A percentile compares a stretch with the other conserved stretches of the same genome.
Conservation (phyloP, 176 grass and related monocot genomes). For the Triticum urartu region DNA sequence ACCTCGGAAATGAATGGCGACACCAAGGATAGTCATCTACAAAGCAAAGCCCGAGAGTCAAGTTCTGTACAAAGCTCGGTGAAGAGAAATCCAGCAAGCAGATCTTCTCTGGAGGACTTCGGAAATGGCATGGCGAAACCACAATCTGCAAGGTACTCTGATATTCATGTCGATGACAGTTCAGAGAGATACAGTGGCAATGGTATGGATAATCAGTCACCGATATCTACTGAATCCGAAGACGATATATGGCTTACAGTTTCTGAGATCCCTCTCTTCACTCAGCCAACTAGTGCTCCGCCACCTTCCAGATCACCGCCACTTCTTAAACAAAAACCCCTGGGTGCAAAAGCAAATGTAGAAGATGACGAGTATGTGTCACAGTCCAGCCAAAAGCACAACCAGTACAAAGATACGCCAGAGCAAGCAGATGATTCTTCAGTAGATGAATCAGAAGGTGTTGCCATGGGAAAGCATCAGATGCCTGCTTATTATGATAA, state of each 20-base stretch:
- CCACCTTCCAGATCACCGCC: conserved; percentile 83
- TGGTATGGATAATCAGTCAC: conserved; percentile 51
- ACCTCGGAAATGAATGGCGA: conserved; percentile 51
- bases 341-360: conserved; percentile 39
- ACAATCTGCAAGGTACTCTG: conserved; percentile 53
- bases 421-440: conserved; percentile 54
- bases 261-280: conserved; percentile 95
- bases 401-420: conserved; percentile 49
- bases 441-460: conserved; percentile 66
- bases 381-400: conserved; percentile 47
- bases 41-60: conserved; percentile 38
- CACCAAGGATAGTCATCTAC: conserved; percentile 38
- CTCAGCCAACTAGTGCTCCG: conserved; percentile 74
- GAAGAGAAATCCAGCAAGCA: conserved; percentile 42
- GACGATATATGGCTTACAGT: conserved; percentile 95
- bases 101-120: conserved; percentile 54
- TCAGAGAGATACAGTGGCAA: conserved; percentile 34
- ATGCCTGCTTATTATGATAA: conserved; percentile 47
- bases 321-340: conserved; percentile 47
- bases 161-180: conserved; percentile 43
- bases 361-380: conserved; percentile 29
- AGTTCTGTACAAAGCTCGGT: conserved; percentile 44
- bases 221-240: conserved; percentile 57
- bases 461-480: conserved; percentile 56
- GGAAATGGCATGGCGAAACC: conserved; percentile 41